Evolutionary conservation across 2,329 filamentous ascomycete species (phyloP).

Genomic region (Seiridium unicorne): DNA sequence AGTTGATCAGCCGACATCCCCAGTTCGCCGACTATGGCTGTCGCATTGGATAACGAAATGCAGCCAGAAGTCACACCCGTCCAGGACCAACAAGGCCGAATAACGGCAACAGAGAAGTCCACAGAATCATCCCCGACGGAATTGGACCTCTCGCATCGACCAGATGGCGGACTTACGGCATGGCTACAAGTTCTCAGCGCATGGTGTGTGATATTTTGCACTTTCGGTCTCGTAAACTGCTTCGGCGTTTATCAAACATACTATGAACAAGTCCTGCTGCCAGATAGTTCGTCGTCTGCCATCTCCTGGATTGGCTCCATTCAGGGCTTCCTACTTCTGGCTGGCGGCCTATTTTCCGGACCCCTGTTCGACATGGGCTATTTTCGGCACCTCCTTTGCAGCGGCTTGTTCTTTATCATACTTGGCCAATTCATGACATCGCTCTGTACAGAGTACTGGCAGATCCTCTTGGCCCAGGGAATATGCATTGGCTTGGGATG

Average conservation of each 20-base stretch:
- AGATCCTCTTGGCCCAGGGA: constrained; percentile 50
- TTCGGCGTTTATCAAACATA: constrained; percentile 53
- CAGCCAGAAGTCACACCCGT: not conserved
- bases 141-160: not conserved
- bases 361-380: constrained; percentile 52
- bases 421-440: constrained; percentile 54
- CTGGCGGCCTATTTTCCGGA: constrained; percentile 47
- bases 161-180: constrained; percentile 27
- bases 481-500: constrained; percentile 43
- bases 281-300: constrained; percentile 35
- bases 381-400: constrained; percentile 38
- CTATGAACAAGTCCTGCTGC: constrained; percentile 34
- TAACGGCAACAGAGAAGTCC: not conserved
- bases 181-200: constrained; percentile 43
- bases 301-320: constrained; percentile 53
- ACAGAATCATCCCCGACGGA: not conserved
- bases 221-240: constrained; percentile 38
- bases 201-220: constrained; percentile 45
- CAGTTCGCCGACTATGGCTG: not conserved
- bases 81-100: not conserved
- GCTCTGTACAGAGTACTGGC: constrained; percentile 46
- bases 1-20: not conserved
- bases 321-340: constrained; percentile 49
- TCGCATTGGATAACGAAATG: not conserved
- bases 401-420: constrained; percentile 42